Base-by-base conservation (phyloP, 768 basidiomycete species). In the Phylloporus sp. region DNA sequence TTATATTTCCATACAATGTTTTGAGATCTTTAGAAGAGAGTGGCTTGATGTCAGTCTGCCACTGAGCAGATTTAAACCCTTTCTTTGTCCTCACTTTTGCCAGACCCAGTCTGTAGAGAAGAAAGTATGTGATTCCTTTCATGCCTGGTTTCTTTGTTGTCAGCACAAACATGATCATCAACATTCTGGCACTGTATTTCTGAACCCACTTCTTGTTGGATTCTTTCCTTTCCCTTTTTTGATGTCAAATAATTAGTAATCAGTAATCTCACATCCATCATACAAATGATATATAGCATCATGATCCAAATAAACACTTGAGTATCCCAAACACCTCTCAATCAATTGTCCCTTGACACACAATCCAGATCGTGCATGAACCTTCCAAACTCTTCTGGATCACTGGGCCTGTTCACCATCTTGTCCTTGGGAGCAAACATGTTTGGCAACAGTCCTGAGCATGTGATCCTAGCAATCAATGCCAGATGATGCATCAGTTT, bases 361-460 rank as follows among this genome's bases (percentile, higher is more conserved):
- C 39, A 47, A n/a, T 41, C 33, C 14, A 47, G 9, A 3, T 41
- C 17, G 0, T 26, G 26, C 1, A 41, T 15, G 20, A 27, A 47
- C 0, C 26, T 1, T 1, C 9, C 4, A 2, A 9, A 46, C 3
- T 39, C 22, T 0, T 6, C 17, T 0, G 31, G 2, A 6, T 18
- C 0, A 9, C 2, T 5, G 0, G 18, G 33, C 15, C 7, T 34
- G 6, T 26, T 13, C 2, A 0, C 5, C 0, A 41, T 14, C 5
- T 21, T 13, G 1, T 47, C 29, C 21, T 27, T 35, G 26, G 4
- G 8, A 2, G 39, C 3, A 8, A 23, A 47, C 1, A 35, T 10
- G 1, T 13, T 4, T 1, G 39, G 39, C 2, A 40, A 9, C 1
- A 47, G 9, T 2, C 34, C 43, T 8, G 39, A 20, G 11, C 33